Percentiles rank a stretch among this genome's conserved stretches.
Conservation (phyloP, 1,139 yeast species). For the Taphrina flavorubra region DNA sequence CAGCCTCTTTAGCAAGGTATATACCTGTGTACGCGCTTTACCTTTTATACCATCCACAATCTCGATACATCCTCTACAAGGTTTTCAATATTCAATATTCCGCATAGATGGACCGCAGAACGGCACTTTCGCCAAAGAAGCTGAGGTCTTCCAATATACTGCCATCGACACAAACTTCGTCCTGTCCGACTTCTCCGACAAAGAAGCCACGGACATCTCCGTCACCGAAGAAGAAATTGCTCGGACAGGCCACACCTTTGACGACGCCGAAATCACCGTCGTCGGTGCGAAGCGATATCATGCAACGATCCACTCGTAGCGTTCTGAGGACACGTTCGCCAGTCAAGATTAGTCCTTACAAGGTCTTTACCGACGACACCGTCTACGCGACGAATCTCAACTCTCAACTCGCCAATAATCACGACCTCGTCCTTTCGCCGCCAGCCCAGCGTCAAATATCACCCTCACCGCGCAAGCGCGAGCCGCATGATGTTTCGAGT, state of each 20-base stretch:
- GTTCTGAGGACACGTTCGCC: constrained; percentile 2
- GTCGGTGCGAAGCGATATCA: neutral
- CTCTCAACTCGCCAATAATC: constrained; percentile 5
- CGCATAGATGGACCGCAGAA: constrained; percentile 4
- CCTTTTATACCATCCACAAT: neutral
- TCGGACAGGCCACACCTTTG: neutral
- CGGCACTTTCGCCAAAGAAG: constrained; percentile 28
- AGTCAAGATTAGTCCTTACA: constrained; percentile 10
- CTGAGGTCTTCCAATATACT: constrained; percentile 22
- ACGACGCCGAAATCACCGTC: neutral
- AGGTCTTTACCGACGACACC: constrained; percentile 17
- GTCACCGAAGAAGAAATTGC: constrained; percentile 8
- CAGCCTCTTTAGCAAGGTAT: constrained; percentile 3
- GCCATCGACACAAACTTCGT: constrained; percentile 4
- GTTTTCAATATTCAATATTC: too few relatives aligned
- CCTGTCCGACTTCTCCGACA: constrained; percentile 16
- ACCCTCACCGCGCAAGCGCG: constrained; percentile 19
- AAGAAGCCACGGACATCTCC: constrained; percentile 17
- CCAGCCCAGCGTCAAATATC: neutral
- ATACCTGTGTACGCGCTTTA: neutral
- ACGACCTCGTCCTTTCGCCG: constrained; percentile 8
- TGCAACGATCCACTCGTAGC: neutral
- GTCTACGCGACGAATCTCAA: constrained; percentile 14
- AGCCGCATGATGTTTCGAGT: neutral
- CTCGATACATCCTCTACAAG: too few relatives aligned